Percentiles rank a stretch among this genome's conserved stretches.
These are phyloP conservation scores for Parietaria judaica DNA, from an alignment of 306 rosid genomes.

Conservation along the genomic window DNA sequence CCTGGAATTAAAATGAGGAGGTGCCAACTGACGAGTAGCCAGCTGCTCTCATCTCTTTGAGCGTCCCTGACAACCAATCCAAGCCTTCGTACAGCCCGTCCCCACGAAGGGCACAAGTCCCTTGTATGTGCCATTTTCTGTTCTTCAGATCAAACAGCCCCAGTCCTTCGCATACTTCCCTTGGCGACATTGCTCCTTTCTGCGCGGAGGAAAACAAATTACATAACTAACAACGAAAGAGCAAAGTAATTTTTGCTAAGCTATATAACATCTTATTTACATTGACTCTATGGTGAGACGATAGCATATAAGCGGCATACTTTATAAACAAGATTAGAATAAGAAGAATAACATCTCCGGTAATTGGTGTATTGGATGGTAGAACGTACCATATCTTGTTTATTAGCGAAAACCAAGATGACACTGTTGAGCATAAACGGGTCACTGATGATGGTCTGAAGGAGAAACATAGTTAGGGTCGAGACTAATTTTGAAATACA, in stretches of 20 bases:
- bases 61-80: slow-evolving; percentile 89
- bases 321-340: neutral
- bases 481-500: slow-evolving; percentile 6
- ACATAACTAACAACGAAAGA: neutral
- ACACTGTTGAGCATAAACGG: slow-evolving; percentile 96
- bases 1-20: slow-evolving; percentile 49
- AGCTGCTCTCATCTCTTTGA: slow-evolving; percentile 78
- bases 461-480: slow-evolving; percentile 19
- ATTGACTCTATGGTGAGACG: neutral
- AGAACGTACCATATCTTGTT: slow-evolving; percentile 85
- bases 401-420: slow-evolving; percentile 92
- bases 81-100: slow-evolving; percentile 96
- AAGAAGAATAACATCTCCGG: no score
- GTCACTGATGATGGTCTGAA: slow-evolving; percentile 90
- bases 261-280: neutral
- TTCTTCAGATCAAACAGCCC: slow-evolving; percentile 85
- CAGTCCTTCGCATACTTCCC: slow-evolving; percentile 93
- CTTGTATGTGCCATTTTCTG: slow-evolving; percentile 98
- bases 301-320: neutral
- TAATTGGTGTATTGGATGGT: slow-evolving; percentile 5
- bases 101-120: slow-evolving; percentile 79
- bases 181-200: slow-evolving; percentile 92
- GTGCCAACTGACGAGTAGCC: slow-evolving; percentile 74
- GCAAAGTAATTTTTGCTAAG: neutral
- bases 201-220: slow-evolving; percentile 11